These are phyloP conservation scores for Blastobotrys peoriensis DNA, from an alignment of 805 yeast species.

Conservation along the genomic window DNA sequence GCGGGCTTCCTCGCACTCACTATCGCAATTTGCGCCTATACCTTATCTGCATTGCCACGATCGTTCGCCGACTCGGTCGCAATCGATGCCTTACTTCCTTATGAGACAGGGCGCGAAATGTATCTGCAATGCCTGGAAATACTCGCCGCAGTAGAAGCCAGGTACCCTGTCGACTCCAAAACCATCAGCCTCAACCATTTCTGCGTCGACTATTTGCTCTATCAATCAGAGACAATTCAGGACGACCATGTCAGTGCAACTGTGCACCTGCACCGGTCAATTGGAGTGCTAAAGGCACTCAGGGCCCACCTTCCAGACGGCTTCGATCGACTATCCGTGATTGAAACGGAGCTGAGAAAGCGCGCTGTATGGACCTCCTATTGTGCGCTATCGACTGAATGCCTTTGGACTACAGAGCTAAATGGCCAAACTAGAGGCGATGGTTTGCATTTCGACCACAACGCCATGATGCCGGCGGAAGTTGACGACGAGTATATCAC, in stretches of 20 bases:
- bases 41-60: constrained; percentile 11
- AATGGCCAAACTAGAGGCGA: background rate
- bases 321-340: constrained; percentile 6
- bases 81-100: constrained; percentile 10
- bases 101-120: constrained; percentile 6
- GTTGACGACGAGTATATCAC: constrained; percentile 80
- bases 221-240: constrained; percentile 7
- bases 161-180: constrained; percentile 3
- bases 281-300: constrained; percentile 9
- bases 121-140: constrained; percentile 10
- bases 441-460: constrained; percentile 4
- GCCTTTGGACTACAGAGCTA: constrained; percentile 1
- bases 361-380: constrained; percentile 12
- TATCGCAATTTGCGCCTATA: constrained; percentile 9
- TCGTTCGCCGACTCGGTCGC: constrained; percentile 4
- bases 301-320: constrained; percentile 9
- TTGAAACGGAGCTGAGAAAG: constrained; percentile 14
- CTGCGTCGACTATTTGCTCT: constrained; percentile 1
- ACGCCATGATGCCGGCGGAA: constrained; percentile 52
- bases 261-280: background rate
- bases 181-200: constrained; percentile 9
- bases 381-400: constrained; percentile 3
- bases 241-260: constrained; percentile 10
- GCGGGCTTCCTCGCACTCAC: constrained; percentile 10
- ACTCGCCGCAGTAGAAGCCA: constrained; percentile 2